Evolutionary conservation across 257 asterid species (phyloP), one percentile per base, ranked within the genome.

Genomic region (Jacaranda mimosifolia): DNA sequence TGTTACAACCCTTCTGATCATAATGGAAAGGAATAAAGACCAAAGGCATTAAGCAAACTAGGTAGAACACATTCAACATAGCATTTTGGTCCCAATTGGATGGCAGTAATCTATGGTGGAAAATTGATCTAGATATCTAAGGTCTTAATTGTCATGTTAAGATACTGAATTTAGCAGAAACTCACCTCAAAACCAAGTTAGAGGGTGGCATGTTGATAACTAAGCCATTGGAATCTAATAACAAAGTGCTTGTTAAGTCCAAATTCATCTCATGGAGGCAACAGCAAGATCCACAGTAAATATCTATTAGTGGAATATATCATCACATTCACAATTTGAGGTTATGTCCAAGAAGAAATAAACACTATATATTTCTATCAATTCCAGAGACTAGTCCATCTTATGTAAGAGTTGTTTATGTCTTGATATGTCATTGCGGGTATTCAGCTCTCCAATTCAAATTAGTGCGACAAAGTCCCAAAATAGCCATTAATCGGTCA

Each of bases 261-360:
- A 67, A 67, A 48, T 67, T 67, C 53, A 21, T 43, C 73, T 45
- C 35, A 67, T 67, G 40, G 52, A 67, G 14, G 58, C 26, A 10
- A 3, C 5, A 18, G 5, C 6, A 67, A 8, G 55, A 67, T 67
- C 73, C 40, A 21, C 6, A 21, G 17, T 4, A 13, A 60, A 60
- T 5, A 32, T 7, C 45, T 26, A 6, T 4, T 2, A 7, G 3
- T 57, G 5, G 35, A 57, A 17, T 11, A 57, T 4, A 11, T 5
- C 9, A 57, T 10, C 1, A 19, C 3, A 60, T 32, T 60, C 4
- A 60, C 4, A 9, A 7, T 12, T 4, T 46, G 11, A 10, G 3
- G 26, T 5, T 60, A 11, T 17, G 60, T 55, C 15, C 32, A 21
- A 46, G 1, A 26, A 26, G 32, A 26, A 26, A 26, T 26, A 0